Evolutionary conservation across 169 alveolate genomes (phyloP).

Genomic region (Plasmodium fragile): DNA sequence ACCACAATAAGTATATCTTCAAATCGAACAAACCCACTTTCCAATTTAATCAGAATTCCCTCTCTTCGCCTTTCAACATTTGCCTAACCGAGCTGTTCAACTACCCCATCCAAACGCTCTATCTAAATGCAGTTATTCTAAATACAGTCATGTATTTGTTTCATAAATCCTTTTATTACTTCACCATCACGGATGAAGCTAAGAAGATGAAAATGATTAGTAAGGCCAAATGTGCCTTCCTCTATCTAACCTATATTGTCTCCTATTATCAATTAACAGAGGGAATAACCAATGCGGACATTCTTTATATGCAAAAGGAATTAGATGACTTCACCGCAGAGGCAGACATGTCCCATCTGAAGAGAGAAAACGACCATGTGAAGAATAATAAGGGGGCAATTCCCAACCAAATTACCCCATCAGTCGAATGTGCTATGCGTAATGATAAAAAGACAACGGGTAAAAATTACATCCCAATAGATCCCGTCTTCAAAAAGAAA

Average conservation of each 20-base stretch:
- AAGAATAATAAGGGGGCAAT: neutral
- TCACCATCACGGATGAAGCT: constrained; percentile 16
- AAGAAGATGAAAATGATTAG: constrained; percentile 16
- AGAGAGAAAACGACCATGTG: neutral
- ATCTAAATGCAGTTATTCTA: constrained; percentile 43
- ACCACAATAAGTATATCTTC: constrained; percentile 28
- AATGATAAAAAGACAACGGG: neutral
- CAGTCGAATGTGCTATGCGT: neutral
- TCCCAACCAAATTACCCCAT: neutral
- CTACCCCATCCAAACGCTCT: constrained; percentile 50
- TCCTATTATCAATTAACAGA: constrained; percentile 33
- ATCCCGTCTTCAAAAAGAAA: neutral
- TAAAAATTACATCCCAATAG: neutral
- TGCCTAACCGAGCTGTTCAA: constrained; percentile 61
- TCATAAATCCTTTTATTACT: constrained; percentile 42
- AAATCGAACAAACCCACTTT: neutral
- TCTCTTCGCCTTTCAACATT: constrained; percentile 27
- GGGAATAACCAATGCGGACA: neutral
- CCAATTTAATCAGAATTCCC: constrained; percentile 13
- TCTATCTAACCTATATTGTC: constrained; percentile 42
- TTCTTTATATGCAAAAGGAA: neutral
- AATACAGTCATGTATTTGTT: constrained; percentile 54
- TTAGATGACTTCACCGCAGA: neutral
- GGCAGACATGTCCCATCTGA: neutral
- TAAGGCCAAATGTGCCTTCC: constrained; percentile 42